Conservation (phyloP, 345 rosid genomes). For the Citrus reticulata region DNA sequence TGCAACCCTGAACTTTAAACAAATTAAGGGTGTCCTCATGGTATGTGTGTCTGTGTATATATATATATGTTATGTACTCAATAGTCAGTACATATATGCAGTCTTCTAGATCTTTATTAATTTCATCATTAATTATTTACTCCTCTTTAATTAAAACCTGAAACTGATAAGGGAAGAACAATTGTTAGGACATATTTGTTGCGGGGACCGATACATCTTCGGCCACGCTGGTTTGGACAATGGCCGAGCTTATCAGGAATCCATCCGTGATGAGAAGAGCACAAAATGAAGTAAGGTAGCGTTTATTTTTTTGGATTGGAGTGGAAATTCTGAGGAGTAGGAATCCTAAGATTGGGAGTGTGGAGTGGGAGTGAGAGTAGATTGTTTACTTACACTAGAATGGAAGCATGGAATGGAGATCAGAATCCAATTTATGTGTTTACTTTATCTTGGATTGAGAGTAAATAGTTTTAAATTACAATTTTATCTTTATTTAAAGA, state of each 20-base stretch:
- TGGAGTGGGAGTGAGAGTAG: too few species aligned
- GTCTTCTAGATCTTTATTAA: too few species aligned
- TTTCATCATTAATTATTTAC: too few species aligned
- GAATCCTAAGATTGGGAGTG: too few species aligned
- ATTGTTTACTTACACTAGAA: too few species aligned
- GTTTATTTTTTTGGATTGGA: too few species aligned
- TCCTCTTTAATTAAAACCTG: not conserved
- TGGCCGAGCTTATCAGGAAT: slow-evolving; percentile 34
- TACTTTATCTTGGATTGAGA: too few species aligned
- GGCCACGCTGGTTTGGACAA: slow-evolving; percentile 34
- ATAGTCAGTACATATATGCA: not conserved
- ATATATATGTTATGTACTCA: not conserved
- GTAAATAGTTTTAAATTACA: too few species aligned
- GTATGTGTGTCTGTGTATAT: not conserved
- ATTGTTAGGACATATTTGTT: slow-evolving; percentile 13
- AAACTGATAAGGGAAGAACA: not conserved
- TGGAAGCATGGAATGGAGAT: too few species aligned
- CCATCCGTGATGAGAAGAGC: slow-evolving; percentile 29
- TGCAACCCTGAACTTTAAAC: slow-evolving; percentile 10
- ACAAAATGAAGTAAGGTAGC: slow-evolving; percentile 23
- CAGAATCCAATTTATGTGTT: too few species aligned
- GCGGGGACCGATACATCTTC: slow-evolving; percentile 40
- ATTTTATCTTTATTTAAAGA: too few species aligned
- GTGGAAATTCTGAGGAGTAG: too few species aligned
- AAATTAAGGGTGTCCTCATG: slow-evolving; percentile 26